phyloP scores from a whole-genome alignment of 306 rosid species.

The Acmispon strigosus region DNA sequence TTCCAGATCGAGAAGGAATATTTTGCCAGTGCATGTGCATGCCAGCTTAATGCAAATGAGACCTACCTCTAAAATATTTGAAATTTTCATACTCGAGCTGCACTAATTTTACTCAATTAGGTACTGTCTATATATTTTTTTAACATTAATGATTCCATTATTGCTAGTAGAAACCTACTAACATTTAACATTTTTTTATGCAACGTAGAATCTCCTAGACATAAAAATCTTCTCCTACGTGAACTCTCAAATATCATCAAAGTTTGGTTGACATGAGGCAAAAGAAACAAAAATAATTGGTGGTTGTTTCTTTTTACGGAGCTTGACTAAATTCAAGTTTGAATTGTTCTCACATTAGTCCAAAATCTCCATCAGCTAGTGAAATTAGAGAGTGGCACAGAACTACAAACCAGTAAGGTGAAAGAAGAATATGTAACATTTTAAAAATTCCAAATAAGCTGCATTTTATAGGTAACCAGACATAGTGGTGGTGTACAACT shows the following conservation, averaged over 20 bases:
- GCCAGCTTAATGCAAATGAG: slow-evolving; percentile 41
- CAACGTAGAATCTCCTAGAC: neutral
- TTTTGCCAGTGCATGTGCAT: slow-evolving; percentile 27
- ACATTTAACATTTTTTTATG: neutral
- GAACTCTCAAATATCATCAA: neutral
- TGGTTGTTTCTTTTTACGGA: no score
- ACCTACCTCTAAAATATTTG: slow-evolving; percentile 10
- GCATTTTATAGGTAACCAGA: slow-evolving; percentile 33
- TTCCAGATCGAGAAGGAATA: slow-evolving; percentile 8
- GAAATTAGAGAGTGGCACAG: neutral
- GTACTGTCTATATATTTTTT: neutral
- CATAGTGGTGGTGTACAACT: slow-evolving; percentile 33
- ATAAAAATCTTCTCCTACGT: neutral
- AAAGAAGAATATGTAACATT: neutral
- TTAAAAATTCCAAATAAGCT: slow-evolving; percentile 1
- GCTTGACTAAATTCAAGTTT: neutral
- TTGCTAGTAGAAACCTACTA: neutral
- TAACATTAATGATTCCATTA: no score
- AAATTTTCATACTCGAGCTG: slow-evolving; percentile 18
- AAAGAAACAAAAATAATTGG: no score
- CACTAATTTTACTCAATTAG: slow-evolving; percentile 16
- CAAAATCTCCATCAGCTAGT: neutral
- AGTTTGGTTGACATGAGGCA: no score
- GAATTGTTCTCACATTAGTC: neutral
- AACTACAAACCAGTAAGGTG: neutral